Base-by-base conservation (phyloP, 2,329 filamentous ascomycete genomes). In the Teratosphaeria nubilosa region DNA sequence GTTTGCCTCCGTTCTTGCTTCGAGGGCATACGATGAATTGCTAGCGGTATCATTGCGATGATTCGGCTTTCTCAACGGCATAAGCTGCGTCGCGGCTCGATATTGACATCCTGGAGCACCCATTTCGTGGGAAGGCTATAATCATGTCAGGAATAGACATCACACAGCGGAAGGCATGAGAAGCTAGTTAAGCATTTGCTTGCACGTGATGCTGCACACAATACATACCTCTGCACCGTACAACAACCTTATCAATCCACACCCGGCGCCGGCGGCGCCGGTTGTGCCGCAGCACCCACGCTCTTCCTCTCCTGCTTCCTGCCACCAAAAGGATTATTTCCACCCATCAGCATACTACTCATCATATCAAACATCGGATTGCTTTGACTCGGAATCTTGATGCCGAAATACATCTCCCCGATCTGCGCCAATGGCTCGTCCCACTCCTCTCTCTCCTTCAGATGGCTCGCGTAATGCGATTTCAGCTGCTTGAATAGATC, bases 341-440 rank as follows among this genome's bases (percentile, higher is more conserved):
- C 86, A 22, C 90, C 90, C 54, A 91, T 91, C 69, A 99, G 88
- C 80, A 99, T 84, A 62, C 85, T 91, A 53, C 91, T 91, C 88
- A 99, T 95, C 91, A 99, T 97, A 72, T 99, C 94, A 75, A 97
- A 84, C 73, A 99, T 78, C 2, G 91, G 91, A 73, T 97, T 97
- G 63, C 86, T 88, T 77, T 96, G 90, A 68, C 87, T 82, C 53
- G 91, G 92, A 70, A 91, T 86, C 76, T 86, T 83, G 72, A 99
- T 95, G 37, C 86, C 86, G 76, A 99, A 99, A 78, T 97, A 99
- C 84, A 96, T 91, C 77, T 99, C 92, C 54, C 88, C 92, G 67
- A 99, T 86, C 73, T 90, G 86, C 66, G 91, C 87, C 60, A 99
- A 77, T 25, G 90, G 82, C 60, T 80, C 91, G 34, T 85, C 83